Base-by-base conservation (phyloP, 169 alveolate genomes). In the Plasmodium knowlesi region DNA sequence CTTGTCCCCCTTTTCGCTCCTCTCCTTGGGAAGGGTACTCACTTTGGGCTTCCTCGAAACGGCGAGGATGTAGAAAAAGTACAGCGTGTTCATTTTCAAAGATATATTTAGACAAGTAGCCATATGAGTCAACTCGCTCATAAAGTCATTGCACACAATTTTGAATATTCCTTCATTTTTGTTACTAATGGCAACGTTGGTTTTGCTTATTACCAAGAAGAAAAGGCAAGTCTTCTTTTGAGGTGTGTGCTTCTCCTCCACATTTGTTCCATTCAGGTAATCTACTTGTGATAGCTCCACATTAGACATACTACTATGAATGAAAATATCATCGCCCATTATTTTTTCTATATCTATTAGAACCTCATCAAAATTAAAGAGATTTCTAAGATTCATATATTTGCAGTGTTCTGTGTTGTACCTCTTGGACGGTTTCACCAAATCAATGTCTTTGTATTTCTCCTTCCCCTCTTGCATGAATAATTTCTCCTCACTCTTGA, bases 161-260 rank as follows among this genome's bases (percentile, higher is more conserved):
- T 89, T 79, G 72, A 89, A 89, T 71, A 89, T 30, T 12, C 94
- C 94, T 79, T 79, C 89, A 79, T 78, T 89, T 73, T 80, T 89
- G 79, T 89, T 89, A 8, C 46, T 37, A 34, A 89, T 37, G 46
- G 43, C 43, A 25, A 89, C 28, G 71, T 79, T 79, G 8, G 71
- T 89, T 89, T 89, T 41, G 19, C 72, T 39, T 79, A 89, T 67
- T 41, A 89, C 71, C 12, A 89, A 39, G 50, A 89, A 89, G 9
- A 79, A 89, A 61, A 89, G 46, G 57, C n/a, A 22, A n/a, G 54
- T 3, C 37, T 67, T 84, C n/a, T 73, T 84, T 12, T 28, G 53
- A 22, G 78, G 19, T 16, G 19, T 67, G 22, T 78, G 34, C 30
- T 78, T 46, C 37, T 28, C 53, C 39, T 89, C 73, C 4, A 46